Percentiles rank a stretch among this genome's conserved stretches.
phyloP scores from a whole-genome alignment of 768 basidiomycete genomes.

The Pseudohyphozyma bogoriensis region DNA sequence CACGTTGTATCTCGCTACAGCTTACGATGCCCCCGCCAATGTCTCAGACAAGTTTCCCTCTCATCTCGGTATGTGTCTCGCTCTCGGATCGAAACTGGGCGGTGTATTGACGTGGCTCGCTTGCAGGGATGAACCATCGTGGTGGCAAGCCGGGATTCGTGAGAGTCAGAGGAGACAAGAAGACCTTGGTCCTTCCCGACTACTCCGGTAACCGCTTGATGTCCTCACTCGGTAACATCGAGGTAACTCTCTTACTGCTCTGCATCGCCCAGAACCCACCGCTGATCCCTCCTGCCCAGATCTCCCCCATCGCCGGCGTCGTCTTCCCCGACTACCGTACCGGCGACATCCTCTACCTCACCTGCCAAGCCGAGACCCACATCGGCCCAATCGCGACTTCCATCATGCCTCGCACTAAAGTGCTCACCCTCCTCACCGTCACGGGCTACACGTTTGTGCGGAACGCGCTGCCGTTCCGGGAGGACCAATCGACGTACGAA shows the following conservation, averaged over 20 bases:
- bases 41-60: neutral
- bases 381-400: constrained; percentile 1
- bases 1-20: constrained; percentile 7
- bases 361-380: constrained; percentile 7
- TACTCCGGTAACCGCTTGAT: constrained; percentile 14
- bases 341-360: constrained; percentile 18
- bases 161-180: neutral
- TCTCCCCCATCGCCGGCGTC: constrained; percentile 7
- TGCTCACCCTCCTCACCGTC: constrained; percentile 7
- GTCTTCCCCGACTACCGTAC: constrained; percentile 15
- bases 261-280: no score
- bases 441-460: constrained; percentile 7
- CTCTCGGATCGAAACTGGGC: no score
- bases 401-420: constrained; percentile 12
- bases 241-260: no score
- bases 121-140: constrained; percentile 20
- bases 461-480: constrained; percentile 4
- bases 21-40: constrained; percentile 2
- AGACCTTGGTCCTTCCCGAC: constrained; percentile 15
- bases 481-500: neutral
- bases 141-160: constrained; percentile 20
- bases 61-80: constrained; percentile 14
- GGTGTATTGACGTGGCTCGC: no score
- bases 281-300: no score
- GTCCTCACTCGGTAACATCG: constrained; percentile 13